These are phyloP conservation scores for Bisporella sp. DNA, from an alignment of 2,329 filamentous ascomycete species.

Conservation along the genomic window DNA sequence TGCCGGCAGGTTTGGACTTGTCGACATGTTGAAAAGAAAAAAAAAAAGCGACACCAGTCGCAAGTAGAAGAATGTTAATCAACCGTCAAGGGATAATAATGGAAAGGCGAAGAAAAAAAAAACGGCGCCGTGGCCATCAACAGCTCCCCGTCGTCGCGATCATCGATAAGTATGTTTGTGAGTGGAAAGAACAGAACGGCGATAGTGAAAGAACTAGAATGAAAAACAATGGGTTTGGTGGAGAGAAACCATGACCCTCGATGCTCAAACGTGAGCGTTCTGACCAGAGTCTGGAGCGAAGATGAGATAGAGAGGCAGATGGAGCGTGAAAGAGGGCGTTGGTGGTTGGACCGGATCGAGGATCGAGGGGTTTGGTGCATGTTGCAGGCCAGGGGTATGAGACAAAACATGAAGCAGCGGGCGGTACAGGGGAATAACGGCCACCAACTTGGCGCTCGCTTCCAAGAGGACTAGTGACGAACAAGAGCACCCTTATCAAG, in stretches of 20 bases:
- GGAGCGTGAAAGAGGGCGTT: too few relatives aligned
- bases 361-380: too few relatives aligned
- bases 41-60: conserved; percentile 19
- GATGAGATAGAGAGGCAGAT: not conserved
- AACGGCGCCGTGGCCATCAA: conserved; percentile 20
- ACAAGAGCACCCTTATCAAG: too few relatives aligned
- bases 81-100: conserved; percentile 19
- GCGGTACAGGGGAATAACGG: too few relatives aligned
- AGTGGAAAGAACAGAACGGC: conserved; percentile 7
- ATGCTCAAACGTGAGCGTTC: conserved; percentile 19
- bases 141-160: conserved; percentile 14
- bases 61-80: conserved; percentile 18
- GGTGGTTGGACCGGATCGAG: too few relatives aligned
- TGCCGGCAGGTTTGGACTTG: conserved; percentile 31
- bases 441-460: too few relatives aligned
- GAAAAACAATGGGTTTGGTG: conserved; percentile 7
- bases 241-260: conserved; percentile 17
- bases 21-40: conserved; percentile 33
- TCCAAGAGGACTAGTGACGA: too few relatives aligned
- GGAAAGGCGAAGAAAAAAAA: conserved; percentile 1
- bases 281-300: conserved; percentile 15
- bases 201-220: conserved; percentile 11
- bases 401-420: too few relatives aligned
- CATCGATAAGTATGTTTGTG: conserved; percentile 7
- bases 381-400: too few relatives aligned